Base-by-base conservation (phyloP, 2,329 filamentous ascomycete species). In the Apiospora koreana region DNA sequence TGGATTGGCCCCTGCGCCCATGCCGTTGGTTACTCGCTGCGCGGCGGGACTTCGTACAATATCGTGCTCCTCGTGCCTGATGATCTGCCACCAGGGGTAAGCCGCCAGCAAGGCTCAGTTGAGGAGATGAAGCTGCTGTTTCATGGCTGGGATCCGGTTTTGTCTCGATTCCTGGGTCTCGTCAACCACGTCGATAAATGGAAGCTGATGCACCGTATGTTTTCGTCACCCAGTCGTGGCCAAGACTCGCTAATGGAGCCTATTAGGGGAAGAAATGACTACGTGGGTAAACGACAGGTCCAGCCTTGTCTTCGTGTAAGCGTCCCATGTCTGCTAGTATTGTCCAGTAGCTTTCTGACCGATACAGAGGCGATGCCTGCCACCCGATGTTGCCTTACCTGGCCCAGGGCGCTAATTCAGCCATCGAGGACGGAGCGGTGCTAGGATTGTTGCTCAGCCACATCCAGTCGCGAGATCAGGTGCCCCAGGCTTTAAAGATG, bases 351-450 rank as follows among this genome's bases (percentile, higher is more conserved):
- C 28, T 31, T 21, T 48, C 5, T 43, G 35, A 78, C 77, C 75
- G 62, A 82, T 10, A 23, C 64, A 83, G 81, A 1, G 90, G 90
- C 6, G 90, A 92, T 73, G 83, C 87, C 0, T 91, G 89, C 71
- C 90, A 91, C 75, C 87, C 89, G 0, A 91, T 91, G 88, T 80
- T 91, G 2, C 89, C 88, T 3, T 88, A 89, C 73, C 82, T 89
- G 38, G 91, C 88, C 0, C 91, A 90, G 78, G 91, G 91, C 0
- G 91, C 91, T 18, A 92, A 92, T 75, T 90, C 86, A 0, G 87
- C 88, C 0, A 82, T 93, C 1, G 91, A 93, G 76, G 91, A 93
- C 68, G 91, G 90, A 0, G 89, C 90, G 0, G 89, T 91, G 0
- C 79, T 93, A 0, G 91, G 91, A 0, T 81, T 84, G 0, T 75